phyloP scores from a whole-genome alignment of 2,329 filamentous ascomycete species.

The Ophiocordyceps camponoti-rufipedis region DNA sequence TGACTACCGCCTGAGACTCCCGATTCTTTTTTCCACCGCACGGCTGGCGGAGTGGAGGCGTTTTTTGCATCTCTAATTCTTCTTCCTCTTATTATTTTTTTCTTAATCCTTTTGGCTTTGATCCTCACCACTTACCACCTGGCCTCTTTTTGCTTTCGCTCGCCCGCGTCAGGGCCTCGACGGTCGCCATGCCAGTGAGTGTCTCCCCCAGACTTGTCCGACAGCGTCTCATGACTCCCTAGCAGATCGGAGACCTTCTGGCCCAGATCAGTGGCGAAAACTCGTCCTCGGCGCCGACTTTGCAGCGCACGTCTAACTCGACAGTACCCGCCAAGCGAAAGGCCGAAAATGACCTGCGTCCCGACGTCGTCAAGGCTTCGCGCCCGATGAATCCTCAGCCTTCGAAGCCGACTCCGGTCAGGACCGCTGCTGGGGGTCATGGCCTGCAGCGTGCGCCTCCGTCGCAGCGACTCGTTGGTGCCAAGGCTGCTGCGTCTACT shows the following conservation, averaged over 20 bases:
- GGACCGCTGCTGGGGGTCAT: not conserved
- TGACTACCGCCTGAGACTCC: no score
- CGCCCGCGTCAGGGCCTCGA: not conserved
- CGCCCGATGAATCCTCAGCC: constrained; percentile 9
- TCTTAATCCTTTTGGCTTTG: no score
- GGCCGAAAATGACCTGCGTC: constrained; percentile 30
- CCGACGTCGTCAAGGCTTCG: constrained; percentile 22
- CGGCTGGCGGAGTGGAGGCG: no score
- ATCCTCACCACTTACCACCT: not conserved
- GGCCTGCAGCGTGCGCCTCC: not conserved
- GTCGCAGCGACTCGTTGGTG: constrained; percentile 1
- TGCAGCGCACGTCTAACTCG: constrained; percentile 7
- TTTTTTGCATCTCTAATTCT: no score
- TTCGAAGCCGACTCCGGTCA: not conserved
- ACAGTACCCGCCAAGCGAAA: constrained; percentile 32
- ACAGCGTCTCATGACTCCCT: not conserved
- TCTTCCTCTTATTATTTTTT: no score
- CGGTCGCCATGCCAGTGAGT: constrained; percentile 3
- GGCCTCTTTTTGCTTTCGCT: not conserved
- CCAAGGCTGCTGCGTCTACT: constrained; percentile 8
- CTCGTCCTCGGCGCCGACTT: constrained; percentile 13
- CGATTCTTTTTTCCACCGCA: no score
- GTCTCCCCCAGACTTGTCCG: not conserved
- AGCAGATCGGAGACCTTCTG: constrained; percentile 17
- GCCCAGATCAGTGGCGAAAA: constrained; percentile 42